Evolutionary conservation across 768 basidiomycete species (phyloP).

Genomic region (Kondoa subrosea): DNA sequence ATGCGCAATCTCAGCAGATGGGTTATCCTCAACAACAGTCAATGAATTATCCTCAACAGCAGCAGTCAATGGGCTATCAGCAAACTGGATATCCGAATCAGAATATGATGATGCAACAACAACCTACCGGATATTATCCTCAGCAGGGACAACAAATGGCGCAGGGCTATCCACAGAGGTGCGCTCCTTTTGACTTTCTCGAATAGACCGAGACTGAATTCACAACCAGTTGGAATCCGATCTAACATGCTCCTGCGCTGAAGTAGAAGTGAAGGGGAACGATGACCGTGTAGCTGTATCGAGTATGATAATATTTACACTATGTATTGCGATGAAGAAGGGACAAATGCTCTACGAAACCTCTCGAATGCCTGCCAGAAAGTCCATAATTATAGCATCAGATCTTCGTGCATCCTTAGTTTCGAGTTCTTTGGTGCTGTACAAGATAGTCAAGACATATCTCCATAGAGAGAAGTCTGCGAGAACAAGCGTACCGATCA

Average conservation of each 20-base stretch:
- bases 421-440: constrained; percentile 3
- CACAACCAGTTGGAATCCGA: background rate
- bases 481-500: constrained; percentile 46
- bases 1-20: background rate
- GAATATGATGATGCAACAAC: background rate
- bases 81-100: background rate
- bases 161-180: background rate
- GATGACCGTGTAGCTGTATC: no score
- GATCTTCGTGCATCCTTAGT: background rate
- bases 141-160: background rate
- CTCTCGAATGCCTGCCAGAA: background rate
- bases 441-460: background rate
- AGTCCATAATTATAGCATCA: background rate
- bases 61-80: background rate
- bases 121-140: background rate
- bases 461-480: background rate
- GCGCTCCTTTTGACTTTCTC: background rate
- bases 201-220: background rate
- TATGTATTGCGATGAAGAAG: background rate
- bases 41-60: background rate
- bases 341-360: background rate
- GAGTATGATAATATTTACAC: background rate
- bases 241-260: no score
- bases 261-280: background rate
- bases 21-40: background rate